Base-by-base conservation (phyloP, 2,329 filamentous ascomycete species). In the Talaromyces sp. region DNA sequence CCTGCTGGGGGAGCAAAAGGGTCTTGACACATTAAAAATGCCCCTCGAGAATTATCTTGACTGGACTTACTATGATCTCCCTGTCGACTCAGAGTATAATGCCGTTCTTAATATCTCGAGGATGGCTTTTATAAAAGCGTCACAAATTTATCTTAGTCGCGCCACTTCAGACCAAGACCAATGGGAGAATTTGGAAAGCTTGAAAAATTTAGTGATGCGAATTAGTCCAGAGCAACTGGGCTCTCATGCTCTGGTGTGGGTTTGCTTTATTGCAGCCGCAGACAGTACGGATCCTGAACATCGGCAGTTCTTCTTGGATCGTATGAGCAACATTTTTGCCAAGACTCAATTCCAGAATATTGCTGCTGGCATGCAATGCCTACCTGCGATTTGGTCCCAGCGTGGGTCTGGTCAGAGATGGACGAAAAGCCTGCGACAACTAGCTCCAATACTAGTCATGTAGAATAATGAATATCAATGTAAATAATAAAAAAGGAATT, bases 171-270 rank as follows among this genome's bases (percentile, higher is more conserved):
- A 55, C 17, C 55, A 54, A 19, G 49, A 56, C 16, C 58, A 59
- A 9, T 60, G 57, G 51, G 48, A 45, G 4, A 40, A 48, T 2
- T 44, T 76, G 0, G 71, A 74, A 17, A 57, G 63, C 17, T 54
- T 77, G 0, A 69, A 67, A 1, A 51, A 61, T 11, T 65, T 70
- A 2, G 65, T 75, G 0, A 29, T 56, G 1, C 55, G 55, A 5
- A 49, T 76, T 4, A 60, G 65, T 4, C 55, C 64, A 0, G 49
- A 63, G 1, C 66, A 62, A 0, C 65, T 66, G 3, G 73, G 74
- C 2, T 64, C 66, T 0, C 74, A 77, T 36, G 69, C 72, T 1
- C 67, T 77, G 0, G 73, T 76, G 0, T 77, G 75, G 75, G 62
- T 70, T 0, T 76, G 69, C 47, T 77, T 77, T 27, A 65, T 77